Evolutionary conservation across 2,329 filamentous ascomycete genomes (phyloP).

Genomic region (Dactylellina sp.): DNA sequence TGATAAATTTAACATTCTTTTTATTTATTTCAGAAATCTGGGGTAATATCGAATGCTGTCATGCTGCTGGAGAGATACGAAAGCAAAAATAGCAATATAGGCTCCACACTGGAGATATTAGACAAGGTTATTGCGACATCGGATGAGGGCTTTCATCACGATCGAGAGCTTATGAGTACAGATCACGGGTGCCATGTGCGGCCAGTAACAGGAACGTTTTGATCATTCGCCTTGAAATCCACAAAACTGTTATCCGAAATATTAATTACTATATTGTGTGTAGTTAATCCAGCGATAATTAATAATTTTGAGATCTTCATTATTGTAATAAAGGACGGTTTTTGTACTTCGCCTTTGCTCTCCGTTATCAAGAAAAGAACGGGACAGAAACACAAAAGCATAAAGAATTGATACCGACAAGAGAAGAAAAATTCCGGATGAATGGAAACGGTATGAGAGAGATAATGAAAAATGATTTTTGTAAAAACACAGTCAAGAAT

Average conservation of each 20-base stretch:
- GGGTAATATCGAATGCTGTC: too few species aligned
- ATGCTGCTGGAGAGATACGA: too few species aligned
- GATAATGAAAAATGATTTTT: constrained; percentile 50
- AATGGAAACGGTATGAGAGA: constrained; percentile 3
- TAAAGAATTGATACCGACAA: constrained; percentile 22
- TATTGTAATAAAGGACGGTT: constrained; percentile 4
- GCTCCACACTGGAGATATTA: too few species aligned
- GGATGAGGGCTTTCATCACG: too few species aligned
- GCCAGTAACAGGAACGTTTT: not conserved
- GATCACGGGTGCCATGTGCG: too few species aligned
- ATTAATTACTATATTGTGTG: constrained; percentile 9
- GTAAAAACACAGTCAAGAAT: constrained; percentile 58
- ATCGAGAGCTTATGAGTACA: too few species aligned
- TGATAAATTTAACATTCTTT: too few species aligned
- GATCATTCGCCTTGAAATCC: too few species aligned
- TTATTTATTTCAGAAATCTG: too few species aligned
- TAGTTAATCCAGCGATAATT: not conserved
- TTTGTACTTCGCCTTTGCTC: constrained; percentile 18
- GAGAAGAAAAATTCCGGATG: constrained; percentile 3
- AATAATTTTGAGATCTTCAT: constrained; percentile 36
- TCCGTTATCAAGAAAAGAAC: constrained; percentile 8
- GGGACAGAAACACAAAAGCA: constrained; percentile 6
- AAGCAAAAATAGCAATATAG: too few species aligned
- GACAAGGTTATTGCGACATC: too few species aligned
- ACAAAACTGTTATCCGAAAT: not conserved